phyloP scores from a whole-genome alignment of 331 rosid genomes.

The Quercus tomentella region DNA sequence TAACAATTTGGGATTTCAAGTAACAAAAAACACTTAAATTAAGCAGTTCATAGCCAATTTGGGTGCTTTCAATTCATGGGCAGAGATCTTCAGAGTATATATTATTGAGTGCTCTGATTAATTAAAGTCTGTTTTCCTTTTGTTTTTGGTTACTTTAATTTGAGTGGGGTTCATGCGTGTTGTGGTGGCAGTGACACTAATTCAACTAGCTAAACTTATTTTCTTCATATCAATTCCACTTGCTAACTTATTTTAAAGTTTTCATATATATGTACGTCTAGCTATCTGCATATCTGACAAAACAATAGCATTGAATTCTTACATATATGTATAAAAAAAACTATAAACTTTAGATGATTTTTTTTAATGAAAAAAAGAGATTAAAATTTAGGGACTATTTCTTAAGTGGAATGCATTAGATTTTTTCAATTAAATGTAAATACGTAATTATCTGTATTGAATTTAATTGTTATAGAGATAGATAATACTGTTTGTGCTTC shows the following conservation, averaged over 20 bases:
- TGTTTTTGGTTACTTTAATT: not conserved
- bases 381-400: not conserved
- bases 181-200: not conserved
- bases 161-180: not conserved
- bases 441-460: too few species aligned
- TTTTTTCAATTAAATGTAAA: too few species aligned
- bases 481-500: too few species aligned
- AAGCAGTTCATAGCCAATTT: too few species aligned
- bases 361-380: not conserved
- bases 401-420: too few species aligned
- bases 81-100: not conserved
- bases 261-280: too few species aligned
- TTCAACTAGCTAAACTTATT: not conserved
- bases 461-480: too few species aligned
- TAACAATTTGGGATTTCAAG: not conserved
- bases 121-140: not conserved
- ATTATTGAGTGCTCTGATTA: not conserved
- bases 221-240: too few species aligned
- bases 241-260: not conserved
- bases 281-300: too few species aligned
- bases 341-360: not conserved
- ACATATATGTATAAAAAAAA: not conserved
- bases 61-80: not conserved
- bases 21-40: too few species aligned
- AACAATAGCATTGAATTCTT: not conserved